Evolutionary conservation across 805 yeast species (phyloP), one percentile per base, ranked within the genome.

Genomic region (Cyberlindnera mississippiensis): DNA sequence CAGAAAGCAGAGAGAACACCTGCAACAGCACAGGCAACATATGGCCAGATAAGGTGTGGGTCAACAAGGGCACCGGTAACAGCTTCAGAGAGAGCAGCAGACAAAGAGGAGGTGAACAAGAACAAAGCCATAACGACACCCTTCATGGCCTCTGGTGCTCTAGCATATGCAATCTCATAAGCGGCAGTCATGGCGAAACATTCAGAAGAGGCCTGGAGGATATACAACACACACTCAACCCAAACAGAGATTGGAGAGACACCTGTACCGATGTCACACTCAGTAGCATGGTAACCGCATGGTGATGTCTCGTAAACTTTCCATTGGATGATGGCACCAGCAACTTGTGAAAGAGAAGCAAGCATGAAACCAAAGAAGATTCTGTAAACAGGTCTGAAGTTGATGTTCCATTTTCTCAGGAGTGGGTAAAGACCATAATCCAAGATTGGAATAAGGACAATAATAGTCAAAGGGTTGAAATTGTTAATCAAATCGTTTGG

Each of bases 141-240:
- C 46, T 65, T 69, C 70, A 67, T 66, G 31, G 73, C 65, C 8
- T 71, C 72, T 32, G 93, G 93, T 6, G 93, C 91, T 67, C 85
- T 82, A 20, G 89, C 79, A 66, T 82, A 85, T 15, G 95, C 95
- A 58, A 82, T 84, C 66, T 85, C 93, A 52, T 82, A 74, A 53
- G 91, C 93, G 17, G 93, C 84, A 53, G 84, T 76, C 40, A 85
- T 81, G 26, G 90, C 89, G 52, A 85, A 75, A 50, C 85, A 84
- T 63, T 85, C 95, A 14, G 89, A 77, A 40, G 82, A 59, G 11
- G 85, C 91, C 62, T 82, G 78, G 49, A 85, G 65, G 33, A 82
- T 72, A 62, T 85, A 85, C 4, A 88, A 83, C 14, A 69, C 63
- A 40, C 73, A 69, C 66, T 84, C 90, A 46, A 78, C 68, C 50